These are phyloP conservation scores for Paramecium pentaurelia DNA, from an alignment of 73 alveolate genomes.

Conservation along the genomic window DNA sequence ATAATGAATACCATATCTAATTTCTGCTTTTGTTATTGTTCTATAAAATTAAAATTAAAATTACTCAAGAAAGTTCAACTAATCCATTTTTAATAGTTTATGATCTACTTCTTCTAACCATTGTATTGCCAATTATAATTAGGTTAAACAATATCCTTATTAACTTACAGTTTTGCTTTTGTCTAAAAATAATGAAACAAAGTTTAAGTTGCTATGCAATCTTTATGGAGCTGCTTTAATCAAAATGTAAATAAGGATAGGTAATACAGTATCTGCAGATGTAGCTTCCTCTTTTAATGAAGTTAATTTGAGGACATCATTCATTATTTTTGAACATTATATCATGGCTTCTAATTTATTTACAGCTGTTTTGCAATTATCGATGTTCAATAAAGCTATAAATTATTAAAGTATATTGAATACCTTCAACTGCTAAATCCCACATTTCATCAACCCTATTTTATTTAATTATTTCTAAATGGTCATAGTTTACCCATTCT, in stretches of 20 bases:
- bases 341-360: slow-evolving; percentile 43
- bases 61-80: slow-evolving; percentile 38
- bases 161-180: slow-evolving; percentile 14
- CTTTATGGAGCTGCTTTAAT: slow-evolving; percentile 50
- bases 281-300: slow-evolving; percentile 46
- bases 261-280: slow-evolving; percentile 51
- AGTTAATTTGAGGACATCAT: slow-evolving; percentile 41
- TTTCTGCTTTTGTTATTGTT: slow-evolving; percentile 26
- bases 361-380: slow-evolving; percentile 29
- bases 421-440: slow-evolving; percentile 53
- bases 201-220: slow-evolving; percentile 35
- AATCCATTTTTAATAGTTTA: slow-evolving; percentile 1
- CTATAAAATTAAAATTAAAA: not conserved
- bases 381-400: slow-evolving; percentile 40
- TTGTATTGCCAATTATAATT: slow-evolving; percentile 30
- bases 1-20: slow-evolving; percentile 46
- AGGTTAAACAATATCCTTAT: slow-evolving; percentile 49
- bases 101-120: slow-evolving; percentile 34
- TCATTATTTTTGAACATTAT: slow-evolving; percentile 44
- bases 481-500: slow-evolving; percentile 49
- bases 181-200: slow-evolving; percentile 36
- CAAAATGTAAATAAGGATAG: slow-evolving; percentile 28
- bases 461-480: slow-evolving; percentile 36
- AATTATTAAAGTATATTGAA: not conserved
- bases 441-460: slow-evolving; percentile 62